Evolutionary conservation across 108 stramenopile genomes (phyloP).

Genomic region (Fragilariopsis cylindrus): DNA sequence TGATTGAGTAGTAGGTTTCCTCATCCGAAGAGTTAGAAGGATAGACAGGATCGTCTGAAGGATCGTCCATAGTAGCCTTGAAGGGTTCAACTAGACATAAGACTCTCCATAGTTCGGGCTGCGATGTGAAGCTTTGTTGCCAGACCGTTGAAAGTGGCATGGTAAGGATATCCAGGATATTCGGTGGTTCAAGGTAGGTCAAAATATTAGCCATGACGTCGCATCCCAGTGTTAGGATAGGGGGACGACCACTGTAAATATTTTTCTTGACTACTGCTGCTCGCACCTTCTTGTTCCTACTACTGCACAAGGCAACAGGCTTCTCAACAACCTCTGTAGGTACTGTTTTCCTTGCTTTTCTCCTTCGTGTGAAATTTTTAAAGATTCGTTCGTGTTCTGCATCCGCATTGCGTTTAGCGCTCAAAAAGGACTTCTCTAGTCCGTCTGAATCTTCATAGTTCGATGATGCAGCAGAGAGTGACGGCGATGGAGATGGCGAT

Average conservation of each 20-base stretch:
- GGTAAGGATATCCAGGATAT: slow-evolving; percentile 65
- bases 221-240: slow-evolving; percentile 43
- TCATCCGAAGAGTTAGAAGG: slow-evolving; percentile 3
- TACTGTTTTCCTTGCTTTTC: slow-evolving; percentile 3
- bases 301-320: not conserved
- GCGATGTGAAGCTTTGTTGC: slow-evolving; percentile 58
- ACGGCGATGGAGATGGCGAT: slow-evolving; percentile 9
- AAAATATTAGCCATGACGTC: slow-evolving; percentile 80
- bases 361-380: slow-evolving; percentile 7
- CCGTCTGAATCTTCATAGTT: slow-evolving; percentile 16
- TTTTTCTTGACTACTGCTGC: not conserved
- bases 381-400: slow-evolving; percentile 22
- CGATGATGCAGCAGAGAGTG: slow-evolving; percentile 11
- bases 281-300: not conserved
- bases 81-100: slow-evolving; percentile 79
- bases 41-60: slow-evolving; percentile 1
- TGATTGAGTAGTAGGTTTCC: not conserved
- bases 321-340: not conserved
- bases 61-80: slow-evolving; percentile 65
- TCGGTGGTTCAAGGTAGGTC: slow-evolving; percentile 67
- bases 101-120: slow-evolving; percentile 79
- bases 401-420: slow-evolving; percentile 17
- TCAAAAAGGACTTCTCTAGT: slow-evolving; percentile 19
- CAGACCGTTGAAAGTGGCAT: slow-evolving; percentile 77
- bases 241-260: slow-evolving; percentile 2